Evolutionary conservation across 148 eudicot genomes (phyloP).

Genomic region (Euryodendron excelsum): DNA sequence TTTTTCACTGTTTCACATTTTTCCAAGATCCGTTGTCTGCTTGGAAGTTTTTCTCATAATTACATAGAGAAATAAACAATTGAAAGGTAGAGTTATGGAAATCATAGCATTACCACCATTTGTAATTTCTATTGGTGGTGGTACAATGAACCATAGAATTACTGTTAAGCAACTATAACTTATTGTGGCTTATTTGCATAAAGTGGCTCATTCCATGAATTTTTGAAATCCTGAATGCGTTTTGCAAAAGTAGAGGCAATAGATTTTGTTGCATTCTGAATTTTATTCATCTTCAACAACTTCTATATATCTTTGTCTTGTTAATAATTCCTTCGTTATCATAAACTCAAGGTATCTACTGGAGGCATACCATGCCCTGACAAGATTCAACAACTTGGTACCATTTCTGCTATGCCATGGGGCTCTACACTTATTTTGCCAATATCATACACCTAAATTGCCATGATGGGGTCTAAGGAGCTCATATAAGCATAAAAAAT

Average conservation of each 20-base stretch:
- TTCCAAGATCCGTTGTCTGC: background rate
- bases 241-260: background rate
- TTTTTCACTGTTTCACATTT: background rate
- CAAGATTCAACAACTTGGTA: conserved; percentile 65
- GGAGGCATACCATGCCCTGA: conserved; percentile 94
- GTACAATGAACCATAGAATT: background rate
- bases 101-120: background rate
- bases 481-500: conserved; percentile 94
- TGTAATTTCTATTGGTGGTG: background rate
- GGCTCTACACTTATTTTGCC: conserved; percentile 97
- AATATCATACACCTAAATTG: conserved; percentile 91
- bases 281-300: background rate
- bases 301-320: background rate
- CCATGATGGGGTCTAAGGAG: conserved; percentile 99
- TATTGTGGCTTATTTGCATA: background rate
- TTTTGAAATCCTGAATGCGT: background rate
- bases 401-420: conserved; percentile 97
- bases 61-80: background rate
- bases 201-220: background rate
- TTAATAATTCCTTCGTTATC: conserved; percentile 16
- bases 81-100: background rate
- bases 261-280: background rate
- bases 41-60: background rate
- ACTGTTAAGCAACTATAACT: background rate
- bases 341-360: conserved; percentile 61